Conservation (phyloP, 2,329 filamentous ascomycete species). For the Aureobasidium musti region DNA sequence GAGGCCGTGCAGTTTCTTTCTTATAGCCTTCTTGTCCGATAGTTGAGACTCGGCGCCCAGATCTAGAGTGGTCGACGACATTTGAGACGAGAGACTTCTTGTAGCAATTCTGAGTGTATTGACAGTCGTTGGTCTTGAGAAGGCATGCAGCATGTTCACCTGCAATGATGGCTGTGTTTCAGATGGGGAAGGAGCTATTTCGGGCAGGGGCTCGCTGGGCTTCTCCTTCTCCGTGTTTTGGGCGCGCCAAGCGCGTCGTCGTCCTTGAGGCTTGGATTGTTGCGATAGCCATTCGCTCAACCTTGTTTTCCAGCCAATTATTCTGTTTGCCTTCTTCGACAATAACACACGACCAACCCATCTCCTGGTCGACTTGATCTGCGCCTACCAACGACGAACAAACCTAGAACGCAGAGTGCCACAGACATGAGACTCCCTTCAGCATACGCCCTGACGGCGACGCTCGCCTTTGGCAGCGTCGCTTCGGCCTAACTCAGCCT, state of each 20-base stretch:
- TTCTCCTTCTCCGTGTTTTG: constrained; percentile 23
- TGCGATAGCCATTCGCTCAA: constrained; percentile 2
- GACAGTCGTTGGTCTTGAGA: neutral
- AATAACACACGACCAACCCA: constrained; percentile 1
- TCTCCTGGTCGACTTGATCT: neutral
- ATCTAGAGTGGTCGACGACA: constrained; percentile 13
- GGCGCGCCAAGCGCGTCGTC: constrained; percentile 15
- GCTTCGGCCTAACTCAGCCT: constrained; percentile 40
- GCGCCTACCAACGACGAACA: neutral
- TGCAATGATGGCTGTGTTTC: neutral
- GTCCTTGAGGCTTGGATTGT: neutral
- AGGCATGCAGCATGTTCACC: neutral
- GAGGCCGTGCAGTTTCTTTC: constrained; percentile 67
- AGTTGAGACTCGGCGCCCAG: constrained; percentile 30
- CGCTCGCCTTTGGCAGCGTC: constrained; percentile 20
- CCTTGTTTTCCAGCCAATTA: neutral
- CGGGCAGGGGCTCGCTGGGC: constrained; percentile 6
- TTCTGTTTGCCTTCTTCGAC: constrained; percentile 7
- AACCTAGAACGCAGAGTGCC: neutral
- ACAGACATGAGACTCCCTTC: constrained; percentile 27
- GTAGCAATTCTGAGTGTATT: neutral
- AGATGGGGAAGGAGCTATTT: constrained; percentile 6
- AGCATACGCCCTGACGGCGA: constrained; percentile 25
- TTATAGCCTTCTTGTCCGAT: constrained; percentile 68
- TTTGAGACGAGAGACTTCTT: constrained; percentile 1